Evolutionary conservation across 208 protist species (phyloP).

Genomic region (Naegleria lovaniensis): DNA sequence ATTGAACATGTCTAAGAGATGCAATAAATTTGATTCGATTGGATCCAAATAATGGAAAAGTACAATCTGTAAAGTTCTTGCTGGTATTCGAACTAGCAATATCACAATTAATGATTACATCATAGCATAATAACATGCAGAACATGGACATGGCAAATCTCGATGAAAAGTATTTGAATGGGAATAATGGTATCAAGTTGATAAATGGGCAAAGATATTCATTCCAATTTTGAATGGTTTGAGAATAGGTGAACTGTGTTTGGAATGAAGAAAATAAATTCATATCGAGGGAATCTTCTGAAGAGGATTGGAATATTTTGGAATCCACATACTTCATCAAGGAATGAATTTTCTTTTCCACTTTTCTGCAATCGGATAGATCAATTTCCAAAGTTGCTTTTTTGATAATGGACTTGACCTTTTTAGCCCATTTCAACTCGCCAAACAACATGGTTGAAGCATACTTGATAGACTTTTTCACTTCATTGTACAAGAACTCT

Average conservation of each 20-base stretch:
- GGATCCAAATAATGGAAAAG: background rate
- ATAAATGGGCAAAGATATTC: background rate
- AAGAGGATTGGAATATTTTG: background rate
- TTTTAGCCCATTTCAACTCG: background rate
- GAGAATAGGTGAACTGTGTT: background rate
- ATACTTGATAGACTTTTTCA: background rate
- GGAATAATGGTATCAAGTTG: background rate
- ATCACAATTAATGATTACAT: background rate
- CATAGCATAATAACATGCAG: background rate
- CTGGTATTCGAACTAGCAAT: background rate
- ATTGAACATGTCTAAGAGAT: background rate
- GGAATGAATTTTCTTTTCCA: background rate
- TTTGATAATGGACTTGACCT: background rate
- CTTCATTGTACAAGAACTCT: background rate
- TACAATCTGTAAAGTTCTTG: background rate
- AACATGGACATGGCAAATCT: background rate
- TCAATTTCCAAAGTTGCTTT: too few relatives aligned
- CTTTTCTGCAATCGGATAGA: background rate
- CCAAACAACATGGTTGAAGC: background rate
- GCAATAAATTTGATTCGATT: background rate
- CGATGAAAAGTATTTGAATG: background rate
- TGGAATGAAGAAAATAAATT: background rate
- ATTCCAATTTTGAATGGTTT: background rate
- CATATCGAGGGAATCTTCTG: background rate
- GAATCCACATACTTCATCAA: background rate